Percentiles rank a stretch among this genome's conserved stretches.
phyloP scores from a whole-genome alignment of 371 early-diverging fungal genomes.

The Haplosporangium sp. region DNA sequence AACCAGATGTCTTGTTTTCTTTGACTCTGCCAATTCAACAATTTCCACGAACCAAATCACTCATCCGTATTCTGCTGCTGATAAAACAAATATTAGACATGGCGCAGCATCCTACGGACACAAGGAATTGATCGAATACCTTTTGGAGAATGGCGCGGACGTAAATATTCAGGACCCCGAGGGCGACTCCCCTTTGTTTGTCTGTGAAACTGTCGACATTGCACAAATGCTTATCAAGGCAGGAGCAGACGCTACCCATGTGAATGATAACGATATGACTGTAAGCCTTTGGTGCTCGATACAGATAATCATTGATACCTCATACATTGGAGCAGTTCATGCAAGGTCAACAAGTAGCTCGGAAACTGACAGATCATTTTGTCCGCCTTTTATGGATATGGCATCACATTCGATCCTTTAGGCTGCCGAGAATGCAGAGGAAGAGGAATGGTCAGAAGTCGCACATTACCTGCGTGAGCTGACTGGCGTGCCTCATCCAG shows the following conservation, averaged over 20 bases:
- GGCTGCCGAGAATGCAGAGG: constrained; percentile 50
- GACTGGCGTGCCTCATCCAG: constrained; percentile 49
- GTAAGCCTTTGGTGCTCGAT: constrained; percentile 3
- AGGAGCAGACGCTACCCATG: constrained; percentile 75
- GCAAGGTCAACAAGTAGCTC: no score
- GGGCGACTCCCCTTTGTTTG: constrained; percentile 88
- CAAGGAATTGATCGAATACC: constrained; percentile 63
- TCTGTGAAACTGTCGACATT: constrained; percentile 80
- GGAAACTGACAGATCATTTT: not conserved
- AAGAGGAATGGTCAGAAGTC: constrained; percentile 45
- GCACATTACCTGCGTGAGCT: constrained; percentile 47
- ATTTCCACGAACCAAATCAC: not conserved
- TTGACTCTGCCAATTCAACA: not conserved
- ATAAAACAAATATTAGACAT: constrained; percentile 57
- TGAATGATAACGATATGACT: constrained; percentile 36
- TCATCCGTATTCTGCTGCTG: not conserved
- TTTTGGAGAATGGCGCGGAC: constrained; percentile 67
- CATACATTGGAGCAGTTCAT: no score
- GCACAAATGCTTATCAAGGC: constrained; percentile 75
- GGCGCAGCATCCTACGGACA: constrained; percentile 78
- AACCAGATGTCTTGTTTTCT: constrained; percentile 10
- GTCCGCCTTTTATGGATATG: no score
- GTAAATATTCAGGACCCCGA: constrained; percentile 81
- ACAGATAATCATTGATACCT: no score
- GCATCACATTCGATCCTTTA: not conserved